Conservation (phyloP, 495 filamentous ascomycete genomes). For the Margaritispora aquatica region DNA sequence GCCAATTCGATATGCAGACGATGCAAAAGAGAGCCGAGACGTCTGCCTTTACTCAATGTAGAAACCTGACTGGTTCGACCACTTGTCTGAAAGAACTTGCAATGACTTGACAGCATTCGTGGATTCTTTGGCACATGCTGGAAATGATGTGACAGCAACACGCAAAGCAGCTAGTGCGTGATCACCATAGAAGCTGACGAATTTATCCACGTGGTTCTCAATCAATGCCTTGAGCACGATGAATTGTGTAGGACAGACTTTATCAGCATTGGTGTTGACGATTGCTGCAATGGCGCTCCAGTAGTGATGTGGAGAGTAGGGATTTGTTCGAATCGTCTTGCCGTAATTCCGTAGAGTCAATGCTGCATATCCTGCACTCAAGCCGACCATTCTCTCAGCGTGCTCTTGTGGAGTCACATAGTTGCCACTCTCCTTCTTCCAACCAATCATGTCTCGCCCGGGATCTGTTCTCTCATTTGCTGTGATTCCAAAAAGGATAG, state of each 20-base stretch:
- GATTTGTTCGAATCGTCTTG: constrained; percentile 55
- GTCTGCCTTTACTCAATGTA: neutral
- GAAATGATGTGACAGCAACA: constrained; percentile 14
- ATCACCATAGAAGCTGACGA: constrained; percentile 72
- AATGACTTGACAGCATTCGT: constrained; percentile 45
- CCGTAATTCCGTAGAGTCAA: constrained; percentile 73
- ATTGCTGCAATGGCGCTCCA: constrained; percentile 72
- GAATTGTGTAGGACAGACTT: constrained; percentile 72
- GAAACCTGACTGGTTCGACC: constrained; percentile 49
- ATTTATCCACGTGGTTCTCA: constrained; percentile 58
- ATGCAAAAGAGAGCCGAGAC: neutral
- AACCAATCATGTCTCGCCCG: constrained; percentile 67
- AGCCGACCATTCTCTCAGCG: constrained; percentile 73
- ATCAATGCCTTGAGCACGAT: constrained; percentile 74
- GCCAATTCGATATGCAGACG: neutral
- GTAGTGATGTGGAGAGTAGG: constrained; percentile 72
- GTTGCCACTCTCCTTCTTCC: constrained; percentile 52
- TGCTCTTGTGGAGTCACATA: constrained; percentile 64
- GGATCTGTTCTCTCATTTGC: constrained; percentile 68
- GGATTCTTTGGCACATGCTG: neutral
- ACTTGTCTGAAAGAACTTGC: constrained; percentile 50
- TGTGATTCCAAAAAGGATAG: constrained; percentile 78
- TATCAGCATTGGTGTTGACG: constrained; percentile 57
- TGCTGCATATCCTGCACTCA: constrained; percentile 78
- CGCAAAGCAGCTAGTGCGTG: constrained; percentile 58